A percentile compares a stretch with the other conserved stretches of the same genome.
These are phyloP conservation scores for Blastobotrys elegans DNA, from an alignment of 1,139 yeast genomes.

Conservation along the genomic window DNA sequence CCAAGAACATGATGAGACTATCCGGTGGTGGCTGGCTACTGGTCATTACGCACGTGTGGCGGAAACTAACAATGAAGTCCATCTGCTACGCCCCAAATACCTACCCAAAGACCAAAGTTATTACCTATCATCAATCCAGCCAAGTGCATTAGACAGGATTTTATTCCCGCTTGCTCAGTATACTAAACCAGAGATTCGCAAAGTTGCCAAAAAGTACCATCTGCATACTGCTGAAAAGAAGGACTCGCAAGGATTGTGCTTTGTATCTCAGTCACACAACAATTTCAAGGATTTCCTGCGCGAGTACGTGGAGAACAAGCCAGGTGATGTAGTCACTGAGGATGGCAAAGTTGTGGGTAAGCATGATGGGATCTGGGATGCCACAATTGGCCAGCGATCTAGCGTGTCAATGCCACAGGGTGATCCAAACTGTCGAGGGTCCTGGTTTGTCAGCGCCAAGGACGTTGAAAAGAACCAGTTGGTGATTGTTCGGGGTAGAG, in stretches of 20 bases:
- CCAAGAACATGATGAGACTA: conserved; percentile 19
- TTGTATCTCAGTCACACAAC: conserved; percentile 65
- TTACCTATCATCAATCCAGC: conserved; percentile 67
- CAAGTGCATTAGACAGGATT: conserved; percentile 43
- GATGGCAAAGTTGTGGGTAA: conserved; percentile 69
- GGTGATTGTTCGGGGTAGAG: conserved; percentile 70
- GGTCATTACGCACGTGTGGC: conserved; percentile 84
- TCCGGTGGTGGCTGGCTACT: conserved; percentile 81
- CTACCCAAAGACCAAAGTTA: conserved; percentile 82
- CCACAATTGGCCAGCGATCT: conserved; percentile 84
- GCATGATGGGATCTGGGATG: conserved; percentile 88
- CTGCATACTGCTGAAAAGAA: conserved; percentile 72
- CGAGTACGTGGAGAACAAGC: conserved; percentile 66
- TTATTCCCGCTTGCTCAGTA: conserved; percentile 78
- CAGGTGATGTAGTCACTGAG: conserved; percentile 72
- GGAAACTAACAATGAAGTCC: conserved; percentile 29
- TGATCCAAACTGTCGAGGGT: conserved; percentile 64
- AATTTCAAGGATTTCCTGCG: conserved; percentile 70
- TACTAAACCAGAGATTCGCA: conserved; percentile 68
- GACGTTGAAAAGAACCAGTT: conserved; percentile 58
- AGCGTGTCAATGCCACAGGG: conserved; percentile 86
- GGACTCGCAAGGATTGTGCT: conserved; percentile 93
- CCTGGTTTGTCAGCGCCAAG: conserved; percentile 84
- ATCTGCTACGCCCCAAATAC: conserved; percentile 57
- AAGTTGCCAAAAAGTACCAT: conserved; percentile 48